Conservation (phyloP, 164 flowering plant genomes). For the Vitis rupestris region DNA sequence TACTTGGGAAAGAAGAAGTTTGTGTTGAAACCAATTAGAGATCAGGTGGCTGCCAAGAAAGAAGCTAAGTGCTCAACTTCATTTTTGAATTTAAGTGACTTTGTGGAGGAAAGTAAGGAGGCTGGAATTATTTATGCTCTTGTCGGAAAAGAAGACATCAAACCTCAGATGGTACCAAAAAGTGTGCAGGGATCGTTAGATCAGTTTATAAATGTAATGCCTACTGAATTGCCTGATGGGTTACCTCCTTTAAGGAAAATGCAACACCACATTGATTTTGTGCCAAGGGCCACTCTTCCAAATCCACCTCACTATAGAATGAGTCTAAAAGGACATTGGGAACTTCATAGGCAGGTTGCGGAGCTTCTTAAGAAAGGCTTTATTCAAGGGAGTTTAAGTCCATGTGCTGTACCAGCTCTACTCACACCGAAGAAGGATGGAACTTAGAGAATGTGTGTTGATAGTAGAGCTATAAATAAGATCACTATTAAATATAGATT, state of each 20-base stretch:
- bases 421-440: neutral
- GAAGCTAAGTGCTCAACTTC: neutral
- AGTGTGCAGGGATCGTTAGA: neutral
- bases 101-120: neutral
- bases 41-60: neutral
- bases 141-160: neutral
- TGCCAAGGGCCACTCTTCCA: neutral
- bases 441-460: too few relatives aligned
- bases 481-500: too few relatives aligned
- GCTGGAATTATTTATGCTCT: neutral
- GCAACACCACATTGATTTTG: neutral
- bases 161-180: neutral
- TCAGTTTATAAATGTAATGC: neutral
- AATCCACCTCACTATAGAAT: neutral
- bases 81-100: neutral
- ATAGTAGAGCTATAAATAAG: too few relatives aligned
- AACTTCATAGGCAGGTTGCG: neutral
- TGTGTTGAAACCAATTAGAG: neutral
- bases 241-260: neutral
- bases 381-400: neutral
- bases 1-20: neutral
- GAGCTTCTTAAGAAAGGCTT: slow-evolving; percentile 3
- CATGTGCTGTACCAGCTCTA: neutral
- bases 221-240: neutral
- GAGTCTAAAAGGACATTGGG: neutral